A percentile compares a stretch with the other conserved stretches of the same genome.
These are phyloP conservation scores for Apiotrichum montevideense DNA, from an alignment of 1,284 basidiomycete genomes.

Conservation along the genomic window DNA sequence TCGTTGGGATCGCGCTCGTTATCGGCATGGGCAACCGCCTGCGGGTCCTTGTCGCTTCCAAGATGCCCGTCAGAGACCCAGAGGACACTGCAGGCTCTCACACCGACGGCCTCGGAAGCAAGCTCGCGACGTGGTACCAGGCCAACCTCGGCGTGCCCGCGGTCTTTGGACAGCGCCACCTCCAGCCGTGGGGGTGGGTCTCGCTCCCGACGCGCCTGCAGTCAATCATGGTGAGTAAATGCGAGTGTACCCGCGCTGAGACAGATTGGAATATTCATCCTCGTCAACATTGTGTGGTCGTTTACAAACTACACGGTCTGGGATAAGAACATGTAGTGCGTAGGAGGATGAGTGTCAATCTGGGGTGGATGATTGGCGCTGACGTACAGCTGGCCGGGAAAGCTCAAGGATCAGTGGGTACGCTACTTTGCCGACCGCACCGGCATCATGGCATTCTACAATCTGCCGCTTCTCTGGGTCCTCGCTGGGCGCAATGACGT, in stretches of 20 bases:
- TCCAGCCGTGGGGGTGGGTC: constrained; percentile 14
- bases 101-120: background rate
- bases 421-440: constrained; percentile 22
- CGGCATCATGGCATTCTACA: constrained; percentile 25
- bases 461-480: constrained; percentile 22
- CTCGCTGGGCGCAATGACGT: constrained; percentile 26
- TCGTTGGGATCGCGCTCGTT: constrained; percentile 14
- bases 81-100: background rate
- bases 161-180: constrained; percentile 19
- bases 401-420: constrained; percentile 4
- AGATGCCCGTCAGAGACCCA: background rate
- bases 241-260: too few relatives aligned
- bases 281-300: constrained; percentile 34
- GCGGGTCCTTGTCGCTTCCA: background rate
- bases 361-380: background rate
- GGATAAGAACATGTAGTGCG: constrained; percentile 24
- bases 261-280: constrained; percentile 21
- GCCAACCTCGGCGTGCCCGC: constrained; percentile 19
- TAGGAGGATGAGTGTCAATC: background rate
- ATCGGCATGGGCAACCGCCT: constrained; percentile 17
- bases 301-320: constrained; percentile 54
- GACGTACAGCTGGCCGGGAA: background rate
- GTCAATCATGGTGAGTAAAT: background rate
- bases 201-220: constrained; percentile 25
- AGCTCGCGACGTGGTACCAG: constrained; percentile 11